Base-by-base conservation (phyloP, 208 protist species). In the Trypanosoma conorhini region DNA sequence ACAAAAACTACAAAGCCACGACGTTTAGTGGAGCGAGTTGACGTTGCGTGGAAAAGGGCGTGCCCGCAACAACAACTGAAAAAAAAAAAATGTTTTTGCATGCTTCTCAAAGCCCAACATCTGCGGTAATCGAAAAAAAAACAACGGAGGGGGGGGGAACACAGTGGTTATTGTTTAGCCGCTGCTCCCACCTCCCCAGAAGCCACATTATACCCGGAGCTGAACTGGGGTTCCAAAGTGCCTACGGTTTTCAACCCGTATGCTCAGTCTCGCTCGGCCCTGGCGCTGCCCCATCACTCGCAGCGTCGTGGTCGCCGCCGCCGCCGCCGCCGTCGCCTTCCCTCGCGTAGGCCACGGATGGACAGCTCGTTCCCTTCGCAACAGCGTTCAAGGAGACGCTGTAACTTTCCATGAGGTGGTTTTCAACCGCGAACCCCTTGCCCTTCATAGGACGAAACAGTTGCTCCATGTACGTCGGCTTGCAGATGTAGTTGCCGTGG, bases 401-500 rank as follows among this genome's bases (percentile, higher is more conserved):
- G 70, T 96, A 96, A 70, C 74, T 83, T 3, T 62, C 63, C 81
- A 96, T 81, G 30, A 92, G 67, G 60, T 96, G 91, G 58, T 92
- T 87, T 52, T 93, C 70, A n/a, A 94, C 51, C 5, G 68, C 58
- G 66, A 92, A 74, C 0, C 85, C 91, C 21, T 79, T 81, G 0
- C 88, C 88, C 48, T 69, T 82, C 9, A 81, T 94, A 5, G 91
- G 93, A 9, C 75, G 89, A 57, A 96, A 93, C 33, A 92, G 44
- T 57, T 81, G 83, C 72, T 97, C 93, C 24, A 96, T 94, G 56
- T 80, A 89, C 5, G 90, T 95, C 42, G 93, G 93, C 68, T 97
- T 82, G 42, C 90, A 84, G 26, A 97, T 93, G 63, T 89, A 96
- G 78, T 96, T 96, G 24, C 93, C 93, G 78, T 96, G 52, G 24